Base-by-base conservation (phyloP, 257 asterid species). In the Nicotiana knightiana region DNA sequence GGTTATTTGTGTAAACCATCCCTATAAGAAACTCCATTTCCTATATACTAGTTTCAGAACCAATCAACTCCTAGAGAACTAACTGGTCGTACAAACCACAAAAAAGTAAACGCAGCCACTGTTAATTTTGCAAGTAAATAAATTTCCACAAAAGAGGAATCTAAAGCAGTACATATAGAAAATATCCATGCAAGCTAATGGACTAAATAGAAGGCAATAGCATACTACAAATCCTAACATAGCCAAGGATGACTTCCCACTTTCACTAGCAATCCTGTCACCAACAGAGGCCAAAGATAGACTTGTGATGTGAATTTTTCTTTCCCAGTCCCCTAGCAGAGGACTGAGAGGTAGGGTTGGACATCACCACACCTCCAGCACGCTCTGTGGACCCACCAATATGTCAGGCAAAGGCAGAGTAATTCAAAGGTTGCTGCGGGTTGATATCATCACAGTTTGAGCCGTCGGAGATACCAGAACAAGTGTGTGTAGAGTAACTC, bases 201-300 rank as follows among this genome's bases (percentile, higher is more conserved):
- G 21, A 68, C 28, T 21, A 6, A 64, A 30, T 24, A n/a, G 70
- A 26, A 21, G 35, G 39, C 70, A 64, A n/a, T 24, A 33, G 35
- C 16, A 11, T 8, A 33, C 70, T 67, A 43, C 66, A 71, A 46
- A 80, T 28, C 18, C 77, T 75, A 70, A 75, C 80, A 26, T 11
- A 85, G 86, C 88, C 88, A 85, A 85, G 88, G 88, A 85, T 85
- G 86, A 85, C 88, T 82, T 85, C 86, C 86, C 88, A 6, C 48
- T 82, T 85, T 62, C 18, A 66, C 51, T 81, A 85, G 84, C 82
- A 81, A 43, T 82, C 79, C 76, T 28, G 57, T 66, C 18, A 65
- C 26, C 37, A 46, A 21, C 17, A 61, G 17, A 15, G 80, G 79
- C 57, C 58, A 64, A 63, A 17, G 71, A 78, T 24, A 54, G 63